Percentiles rank a stretch among this genome's conserved stretches.
Evolutionary conservation across 179 eudicot genomes (phyloP).

Genomic region (Silene noctiflora): DNA sequence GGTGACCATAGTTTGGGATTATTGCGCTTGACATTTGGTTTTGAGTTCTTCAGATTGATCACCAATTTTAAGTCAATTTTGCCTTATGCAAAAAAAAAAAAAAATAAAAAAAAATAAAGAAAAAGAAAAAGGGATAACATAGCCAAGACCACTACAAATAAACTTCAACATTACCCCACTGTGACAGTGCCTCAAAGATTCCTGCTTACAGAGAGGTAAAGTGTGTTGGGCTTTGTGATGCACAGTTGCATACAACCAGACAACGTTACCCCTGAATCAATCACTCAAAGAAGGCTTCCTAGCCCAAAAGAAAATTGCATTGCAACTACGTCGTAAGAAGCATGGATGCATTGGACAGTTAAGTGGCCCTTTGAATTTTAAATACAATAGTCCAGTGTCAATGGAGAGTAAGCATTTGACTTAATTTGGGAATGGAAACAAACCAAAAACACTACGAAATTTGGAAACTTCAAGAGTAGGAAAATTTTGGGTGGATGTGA

Average conservation of each 20-base stretch:
- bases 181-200: background rate
- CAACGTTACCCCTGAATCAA: background rate
- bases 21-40: background rate
- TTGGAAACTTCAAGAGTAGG: background rate
- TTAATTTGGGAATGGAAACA: background rate
- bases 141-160: background rate
- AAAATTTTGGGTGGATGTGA: background rate
- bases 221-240: background rate
- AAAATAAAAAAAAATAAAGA: no score
- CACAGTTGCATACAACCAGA: background rate
- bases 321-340: background rate
- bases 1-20: background rate
- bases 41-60: background rate
- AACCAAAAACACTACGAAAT: background rate
- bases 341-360: background rate
- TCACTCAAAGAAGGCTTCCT: background rate
- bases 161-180: background rate
- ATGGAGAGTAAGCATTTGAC: background rate
- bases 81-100: background rate
- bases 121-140: background rate
- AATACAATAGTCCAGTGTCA: background rate
- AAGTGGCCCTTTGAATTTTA: background rate
- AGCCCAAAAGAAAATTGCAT: background rate
- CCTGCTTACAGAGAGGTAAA: background rate
- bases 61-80: background rate